Evolutionary conservation across 164 flowering plant genomes (phyloP).

Genomic region (Taxillus chinensis): DNA sequence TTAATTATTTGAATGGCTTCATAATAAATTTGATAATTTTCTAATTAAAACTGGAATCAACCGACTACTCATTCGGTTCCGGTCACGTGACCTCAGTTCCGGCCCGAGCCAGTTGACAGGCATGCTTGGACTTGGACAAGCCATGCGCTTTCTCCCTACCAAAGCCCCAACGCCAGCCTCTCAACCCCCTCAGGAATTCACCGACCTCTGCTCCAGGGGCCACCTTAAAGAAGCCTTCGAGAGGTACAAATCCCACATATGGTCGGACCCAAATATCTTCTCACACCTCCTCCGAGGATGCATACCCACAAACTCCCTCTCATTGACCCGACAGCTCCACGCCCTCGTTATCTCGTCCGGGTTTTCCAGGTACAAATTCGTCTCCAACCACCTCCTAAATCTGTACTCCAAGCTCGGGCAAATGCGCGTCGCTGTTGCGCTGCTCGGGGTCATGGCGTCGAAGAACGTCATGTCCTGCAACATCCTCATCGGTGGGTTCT

Average conservation of each 20-base stretch:
- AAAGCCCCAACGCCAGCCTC: background rate
- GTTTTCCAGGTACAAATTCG: slow-evolving; percentile 38
- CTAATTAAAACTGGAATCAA: background rate
- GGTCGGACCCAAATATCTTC: slow-evolving; percentile 40
- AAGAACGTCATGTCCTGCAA: slow-evolving; percentile 59
- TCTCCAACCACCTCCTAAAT: slow-evolving; percentile 55
- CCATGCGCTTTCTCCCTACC: background rate
- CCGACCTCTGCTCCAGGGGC: slow-evolving; percentile 37
- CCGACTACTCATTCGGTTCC: background rate
- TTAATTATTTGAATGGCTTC: background rate
- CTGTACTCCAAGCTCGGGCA: slow-evolving; percentile 46
- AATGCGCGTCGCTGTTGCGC: slow-evolving; percentile 13
- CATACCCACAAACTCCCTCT: slow-evolving; percentile 28
- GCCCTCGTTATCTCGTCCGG: slow-evolving; percentile 45
- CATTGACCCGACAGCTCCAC: slow-evolving; percentile 43
- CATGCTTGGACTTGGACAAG: no score
- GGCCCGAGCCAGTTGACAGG: no score
- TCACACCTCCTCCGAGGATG: slow-evolving; percentile 47
- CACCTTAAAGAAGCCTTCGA: slow-evolving; percentile 36
- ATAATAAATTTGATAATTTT: background rate
- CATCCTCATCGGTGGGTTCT: slow-evolving; percentile 48
- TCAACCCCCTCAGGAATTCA: slow-evolving; percentile 8
- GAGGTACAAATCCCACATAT: slow-evolving; percentile 27
- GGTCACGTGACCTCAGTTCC: background rate
- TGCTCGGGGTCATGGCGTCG: slow-evolving; percentile 43